phyloP scores from a whole-genome alignment of 805 yeast species.

The Pichia rugopelliculosa region DNA sequence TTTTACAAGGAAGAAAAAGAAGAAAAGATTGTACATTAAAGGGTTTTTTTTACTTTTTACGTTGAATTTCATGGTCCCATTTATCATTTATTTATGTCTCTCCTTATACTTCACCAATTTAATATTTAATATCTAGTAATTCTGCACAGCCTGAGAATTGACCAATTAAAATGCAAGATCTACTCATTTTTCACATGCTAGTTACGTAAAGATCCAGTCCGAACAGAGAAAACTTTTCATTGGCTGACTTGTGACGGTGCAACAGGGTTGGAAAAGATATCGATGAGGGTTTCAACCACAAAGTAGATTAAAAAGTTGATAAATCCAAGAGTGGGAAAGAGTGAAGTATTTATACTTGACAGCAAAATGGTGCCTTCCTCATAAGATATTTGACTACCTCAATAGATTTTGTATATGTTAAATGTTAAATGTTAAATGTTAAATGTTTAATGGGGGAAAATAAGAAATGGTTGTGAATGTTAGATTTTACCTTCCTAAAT shows the following conservation, averaged over 20 bases:
- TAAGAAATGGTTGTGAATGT: background rate
- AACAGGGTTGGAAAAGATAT: background rate
- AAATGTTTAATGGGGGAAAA: background rate
- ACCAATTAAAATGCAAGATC: background rate
- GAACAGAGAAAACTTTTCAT: background rate
- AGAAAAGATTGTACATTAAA: no score
- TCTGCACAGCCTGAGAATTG: background rate
- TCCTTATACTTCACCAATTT: no score
- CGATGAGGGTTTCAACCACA: background rate
- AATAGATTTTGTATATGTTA: no score
- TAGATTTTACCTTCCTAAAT: background rate
- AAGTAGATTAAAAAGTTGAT: no score
- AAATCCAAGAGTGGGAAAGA: background rate
- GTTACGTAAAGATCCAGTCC: background rate
- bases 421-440: no score
- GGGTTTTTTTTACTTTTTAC: no score
- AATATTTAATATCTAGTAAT: no score
- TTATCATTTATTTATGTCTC: no score
- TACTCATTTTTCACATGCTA: background rate
- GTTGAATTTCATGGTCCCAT: no score
- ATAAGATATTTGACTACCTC: no score
- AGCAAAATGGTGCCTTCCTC: no score
- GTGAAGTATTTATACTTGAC: background rate
- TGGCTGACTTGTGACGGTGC: background rate
- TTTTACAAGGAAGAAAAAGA: no score